Evolutionary conservation across 2,329 filamentous ascomycete species (phyloP), one percentile per base, ranked within the genome.

Genomic region (Leptographium galeiforme): DNA sequence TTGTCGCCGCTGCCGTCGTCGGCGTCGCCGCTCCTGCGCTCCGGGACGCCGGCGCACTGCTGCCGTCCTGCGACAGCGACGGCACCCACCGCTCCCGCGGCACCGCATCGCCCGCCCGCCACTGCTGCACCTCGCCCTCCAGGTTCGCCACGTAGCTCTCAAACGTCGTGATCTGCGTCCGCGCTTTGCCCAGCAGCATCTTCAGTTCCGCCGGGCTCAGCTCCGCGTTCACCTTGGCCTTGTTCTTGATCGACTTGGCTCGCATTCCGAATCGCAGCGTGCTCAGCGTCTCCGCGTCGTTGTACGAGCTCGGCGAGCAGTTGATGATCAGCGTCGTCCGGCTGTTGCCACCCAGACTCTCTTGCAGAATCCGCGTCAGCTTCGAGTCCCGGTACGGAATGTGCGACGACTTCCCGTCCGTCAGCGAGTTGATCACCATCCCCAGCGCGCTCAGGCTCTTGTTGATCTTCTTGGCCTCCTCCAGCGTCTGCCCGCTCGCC

Each of bases 391-490:
- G 85, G 69, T 97, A 98, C 1, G 93, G 93, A 59, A 98, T 79
- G 64, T 97, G 90, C 47, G 86, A 89, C 44, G 90, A 95, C 86
- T 95, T 96, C 66, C 90, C 91, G 67, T 97, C 93, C 3, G 93
- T 96, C 62, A 98, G 73, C 52, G 90, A 82, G 70, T 97, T 97
- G 77, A 98, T 98, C 72, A 97, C 93, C 90, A 96, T 97, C 63
- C 93, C 93, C 56, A 98, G 78, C 53, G 93, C 90, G 72, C 90
- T 96, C 74, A 98, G 79, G 77, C 89, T 96, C 78, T 97, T 97
- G 79, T 98, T 98, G 78, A 98, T 98, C 78, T 98, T 98, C 77
- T 97, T 97, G 57, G 93, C 93, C 68, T 98, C 93, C 69, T 97
- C 93, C 45, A 98, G 76, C 6, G 91, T 97, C 70, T 97, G 93